Base-by-base conservation (phyloP, 2,329 filamentous ascomycete genomes). In the Neonectria coccinea region DNA sequence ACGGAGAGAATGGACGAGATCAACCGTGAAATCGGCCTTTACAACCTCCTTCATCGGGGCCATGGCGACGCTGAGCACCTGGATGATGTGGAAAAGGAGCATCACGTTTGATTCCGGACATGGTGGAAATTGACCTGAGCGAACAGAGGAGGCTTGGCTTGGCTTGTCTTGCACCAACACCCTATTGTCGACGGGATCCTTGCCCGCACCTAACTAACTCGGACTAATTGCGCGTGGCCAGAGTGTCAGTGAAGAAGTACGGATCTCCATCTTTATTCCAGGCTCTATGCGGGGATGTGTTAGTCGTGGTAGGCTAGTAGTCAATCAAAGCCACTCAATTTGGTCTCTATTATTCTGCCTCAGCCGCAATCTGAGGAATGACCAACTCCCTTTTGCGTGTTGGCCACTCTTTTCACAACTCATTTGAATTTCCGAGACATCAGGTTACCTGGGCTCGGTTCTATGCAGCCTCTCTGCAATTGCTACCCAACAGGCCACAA, bases 1-100 rank as follows among this genome's bases (percentile, higher is more conserved):
- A 83, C 86, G 57, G 88, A 91, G 78, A 85, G 91, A 29, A 92
- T 92, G 89, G 84, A 84, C n/a, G 87, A 91, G 75, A 92, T 93
- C 71, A 90, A 92, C 75, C 79, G 81, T 33, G 90, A 92, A 71
- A 88, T 93, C 66, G 91, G 91, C 0, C 79, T 92, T 0, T 57
- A 59, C 11, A 59, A 16, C 5, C 27, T 64, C 8, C 20, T 64
- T 20, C 44, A 45, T 7, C 56, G 22, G 10, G 56, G 52, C 1
- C 27, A 27, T n/a, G 36, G 9, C 20, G 61, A 52, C 9, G 61
- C 4, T 11, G 51, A 59, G 11, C 11, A 11, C 3, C 18, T 55
- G 6, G 56, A 59, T 10, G 56, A 56, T 11, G 22, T 56, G 3
- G 18, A 50, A 29, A 58, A 59, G 60, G 54, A 59, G 14, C 50